A percentile compares a stretch with the other conserved stretches of the same genome.
Conservation (phyloP, 208 protist genomes). For the Blechomonas ayalai region DNA sequence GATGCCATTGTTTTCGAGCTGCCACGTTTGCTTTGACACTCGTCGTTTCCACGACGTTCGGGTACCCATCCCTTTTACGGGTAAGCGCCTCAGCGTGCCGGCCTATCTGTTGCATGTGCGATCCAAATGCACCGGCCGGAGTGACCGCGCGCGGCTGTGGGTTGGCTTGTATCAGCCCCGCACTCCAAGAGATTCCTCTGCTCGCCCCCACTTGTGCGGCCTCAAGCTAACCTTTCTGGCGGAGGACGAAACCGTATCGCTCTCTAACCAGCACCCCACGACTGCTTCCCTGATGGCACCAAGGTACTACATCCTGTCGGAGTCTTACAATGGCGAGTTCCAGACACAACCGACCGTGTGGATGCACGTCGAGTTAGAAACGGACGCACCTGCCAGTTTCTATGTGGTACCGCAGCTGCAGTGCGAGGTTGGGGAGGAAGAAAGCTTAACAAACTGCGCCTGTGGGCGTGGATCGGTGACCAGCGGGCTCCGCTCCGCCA, state of each 20-base stretch:
- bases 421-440: background rate
- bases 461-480: background rate
- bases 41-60: constrained; percentile 54
- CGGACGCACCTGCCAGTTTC: too few species aligned
- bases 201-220: constrained; percentile 8
- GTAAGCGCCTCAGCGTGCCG: constrained; percentile 14
- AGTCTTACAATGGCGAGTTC: constrained; percentile 44
- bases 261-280: background rate
- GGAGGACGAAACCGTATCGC: constrained; percentile 9
- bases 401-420: too few species aligned
- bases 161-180: constrained; percentile 53
- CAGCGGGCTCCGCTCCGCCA: background rate
- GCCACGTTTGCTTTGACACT: constrained; percentile 63
- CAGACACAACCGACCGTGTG: constrained; percentile 41
- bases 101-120: constrained; percentile 25
- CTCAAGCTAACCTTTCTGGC: constrained; percentile 40
- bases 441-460: background rate
- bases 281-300: constrained; percentile 2
- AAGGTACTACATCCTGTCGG: constrained; percentile 23
- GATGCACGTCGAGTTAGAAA: constrained; percentile 65
- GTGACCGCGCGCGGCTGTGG: constrained; percentile 30
- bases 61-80: constrained; percentile 22
- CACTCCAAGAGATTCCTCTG: background rate
- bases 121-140: constrained; percentile 4
- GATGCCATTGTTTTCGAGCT: constrained; percentile 22